Percentiles rank a stretch among this genome's conserved stretches.
Evolutionary conservation across 176 grass and related monocot genomes (phyloP).

Genomic region (Thinopyrum elongatum): DNA sequence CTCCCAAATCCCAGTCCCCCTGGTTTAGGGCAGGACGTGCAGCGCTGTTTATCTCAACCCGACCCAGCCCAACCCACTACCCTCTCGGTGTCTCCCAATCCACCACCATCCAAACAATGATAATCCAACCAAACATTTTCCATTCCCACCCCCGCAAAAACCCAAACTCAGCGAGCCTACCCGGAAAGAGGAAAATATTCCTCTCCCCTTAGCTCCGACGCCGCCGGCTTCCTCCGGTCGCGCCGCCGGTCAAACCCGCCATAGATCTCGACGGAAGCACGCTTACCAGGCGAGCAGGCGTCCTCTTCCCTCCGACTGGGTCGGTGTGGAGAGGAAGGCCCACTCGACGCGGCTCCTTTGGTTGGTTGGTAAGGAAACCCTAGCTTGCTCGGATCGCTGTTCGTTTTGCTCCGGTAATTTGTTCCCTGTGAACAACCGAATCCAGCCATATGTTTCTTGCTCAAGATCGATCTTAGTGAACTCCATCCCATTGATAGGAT

Average conservation of each 20-base stretch:
- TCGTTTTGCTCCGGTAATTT: neutral
- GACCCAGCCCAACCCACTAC: neutral
- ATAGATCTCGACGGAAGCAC: neutral
- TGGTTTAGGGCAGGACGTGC: neutral
- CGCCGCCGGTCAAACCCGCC: neutral
- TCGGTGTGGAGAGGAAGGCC: neutral
- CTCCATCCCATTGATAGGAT: neutral
- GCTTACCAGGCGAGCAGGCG: neutral
- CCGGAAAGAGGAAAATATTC: neutral
- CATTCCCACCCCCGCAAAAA: neutral
- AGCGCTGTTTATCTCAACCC: neutral
- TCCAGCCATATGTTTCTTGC: neutral
- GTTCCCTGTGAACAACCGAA: neutral
- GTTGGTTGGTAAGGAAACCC: neutral
- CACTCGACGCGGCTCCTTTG: neutral
- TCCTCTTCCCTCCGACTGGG: neutral
- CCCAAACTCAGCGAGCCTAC: neutral
- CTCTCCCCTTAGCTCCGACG: neutral
- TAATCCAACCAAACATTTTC: constrained; percentile 1
- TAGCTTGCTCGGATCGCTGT: neutral
- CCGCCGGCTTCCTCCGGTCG: neutral
- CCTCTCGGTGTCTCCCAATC: neutral
- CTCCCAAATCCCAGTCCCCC: neutral
- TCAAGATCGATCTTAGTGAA: neutral
- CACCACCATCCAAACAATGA: neutral